Conservation (phyloP, 768 basidiomycete genomes). For the Boletus patriciae region DNA sequence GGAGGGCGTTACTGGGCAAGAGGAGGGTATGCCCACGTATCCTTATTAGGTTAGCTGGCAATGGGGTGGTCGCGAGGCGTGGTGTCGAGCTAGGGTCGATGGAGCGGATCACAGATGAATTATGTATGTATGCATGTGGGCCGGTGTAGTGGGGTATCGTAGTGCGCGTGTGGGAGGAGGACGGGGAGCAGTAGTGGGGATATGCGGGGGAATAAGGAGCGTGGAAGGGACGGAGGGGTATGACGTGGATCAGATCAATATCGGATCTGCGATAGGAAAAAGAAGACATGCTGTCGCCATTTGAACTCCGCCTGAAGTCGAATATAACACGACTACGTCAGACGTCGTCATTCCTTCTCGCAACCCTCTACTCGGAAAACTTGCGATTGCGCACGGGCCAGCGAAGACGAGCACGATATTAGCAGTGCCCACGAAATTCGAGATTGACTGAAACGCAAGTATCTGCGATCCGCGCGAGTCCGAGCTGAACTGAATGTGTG, state of each 20-base stretch:
- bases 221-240: slow-evolving; percentile 16
- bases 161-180: too few species aligned
- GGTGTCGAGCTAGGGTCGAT: neutral
- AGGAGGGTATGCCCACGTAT: slow-evolving; percentile 8
- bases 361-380: slow-evolving; percentile 33
- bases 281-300: slow-evolving; percentile 12
- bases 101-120: neutral
- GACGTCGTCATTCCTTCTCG: slow-evolving; percentile 41
- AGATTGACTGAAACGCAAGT: slow-evolving; percentile 23
- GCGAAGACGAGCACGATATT: slow-evolving; percentile 17
- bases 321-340: slow-evolving; percentile 46
- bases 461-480: slow-evolving; percentile 20
- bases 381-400: slow-evolving; percentile 33
- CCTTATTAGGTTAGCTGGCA: slow-evolving; percentile 17
- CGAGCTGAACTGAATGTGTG: slow-evolving; percentile 19
- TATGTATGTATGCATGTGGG: neutral
- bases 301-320: slow-evolving; percentile 45
- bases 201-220: slow-evolving; percentile 21
- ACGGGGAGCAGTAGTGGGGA: neutral
- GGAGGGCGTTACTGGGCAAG: slow-evolving; percentile 11
- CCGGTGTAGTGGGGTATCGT: neutral
- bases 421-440: neutral
- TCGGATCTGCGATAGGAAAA: slow-evolving; percentile 37
- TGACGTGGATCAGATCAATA: slow-evolving; percentile 37
- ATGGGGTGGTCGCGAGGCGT: slow-evolving; percentile 10